These are phyloP conservation scores for Alloteropsis semialata DNA, from an alignment of 176 grass and related monocot genomes.

Conservation along the genomic window DNA sequence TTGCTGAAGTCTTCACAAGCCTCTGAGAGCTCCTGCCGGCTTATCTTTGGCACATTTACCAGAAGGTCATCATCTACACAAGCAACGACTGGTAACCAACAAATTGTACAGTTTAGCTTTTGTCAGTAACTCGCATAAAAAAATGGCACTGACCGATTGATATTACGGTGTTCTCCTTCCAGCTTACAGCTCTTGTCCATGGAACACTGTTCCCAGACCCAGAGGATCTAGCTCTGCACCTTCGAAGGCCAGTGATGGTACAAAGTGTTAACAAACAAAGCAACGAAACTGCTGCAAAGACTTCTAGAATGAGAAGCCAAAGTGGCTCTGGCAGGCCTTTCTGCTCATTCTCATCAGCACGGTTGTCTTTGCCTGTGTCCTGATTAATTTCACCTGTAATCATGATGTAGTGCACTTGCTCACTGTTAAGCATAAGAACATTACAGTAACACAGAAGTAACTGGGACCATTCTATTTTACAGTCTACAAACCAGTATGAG, in stretches of 20 bases:
- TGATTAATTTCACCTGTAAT: conserved; percentile 65
- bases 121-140: not conserved
- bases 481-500: not conserved
- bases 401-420: not conserved
- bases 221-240: conserved; percentile 48
- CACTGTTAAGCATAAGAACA: not conserved
- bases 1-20: conserved; percentile 99
- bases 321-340: conserved; percentile 49
- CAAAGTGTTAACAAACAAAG: conserved; percentile 51
- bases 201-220: conserved; percentile 14
- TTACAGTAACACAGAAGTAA: not conserved
- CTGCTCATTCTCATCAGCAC: conserved; percentile 1
- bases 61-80: conserved; percentile 62
- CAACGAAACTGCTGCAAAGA: conserved; percentile 46
- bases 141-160: conserved; percentile 63
- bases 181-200: conserved; percentile 57
- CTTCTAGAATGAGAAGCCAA: conserved; percentile 87
- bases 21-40: conserved; percentile 64
- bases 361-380: not conserved
- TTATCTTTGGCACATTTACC: conserved; percentile 57
- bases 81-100: not conserved
- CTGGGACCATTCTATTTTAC: not conserved
- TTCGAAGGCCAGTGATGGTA: conserved; percentile 30
- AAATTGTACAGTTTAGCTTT: not conserved
- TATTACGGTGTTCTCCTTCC: conserved; percentile 63